Conservation (phyloP, 2,329 filamentous ascomycete genomes). For the Colletotrichum simmondsii region DNA sequence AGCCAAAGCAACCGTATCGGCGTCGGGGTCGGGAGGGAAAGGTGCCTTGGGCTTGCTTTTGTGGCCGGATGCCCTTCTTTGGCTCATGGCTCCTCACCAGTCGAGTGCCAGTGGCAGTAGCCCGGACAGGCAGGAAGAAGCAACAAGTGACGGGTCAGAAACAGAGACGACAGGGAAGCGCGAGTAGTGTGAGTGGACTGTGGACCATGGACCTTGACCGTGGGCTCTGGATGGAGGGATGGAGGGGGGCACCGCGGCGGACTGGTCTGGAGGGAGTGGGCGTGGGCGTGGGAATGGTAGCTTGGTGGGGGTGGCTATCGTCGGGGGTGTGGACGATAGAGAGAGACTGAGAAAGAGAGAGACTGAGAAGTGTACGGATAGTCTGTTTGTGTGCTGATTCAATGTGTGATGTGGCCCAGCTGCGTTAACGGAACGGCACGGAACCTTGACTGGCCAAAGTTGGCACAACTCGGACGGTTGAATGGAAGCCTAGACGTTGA, state of each 20-base stretch:
- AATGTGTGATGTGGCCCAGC: slow-evolving; percentile 1
- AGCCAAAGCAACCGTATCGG: slow-evolving; percentile 29
- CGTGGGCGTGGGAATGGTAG: not conserved
- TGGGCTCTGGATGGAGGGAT: not conserved
- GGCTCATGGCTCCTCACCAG: slow-evolving; percentile 28
- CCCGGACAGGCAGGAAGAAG: slow-evolving; percentile 21
- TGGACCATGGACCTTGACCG: slow-evolving; percentile 7
- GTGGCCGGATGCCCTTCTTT: slow-evolving; percentile 29
- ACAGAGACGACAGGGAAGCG: slow-evolving; percentile 28
- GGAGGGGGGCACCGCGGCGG: not conserved
- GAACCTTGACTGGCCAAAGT: slow-evolving; percentile 11
- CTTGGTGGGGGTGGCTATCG: slow-evolving; percentile 8
- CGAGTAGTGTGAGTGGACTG: slow-evolving; percentile 23
- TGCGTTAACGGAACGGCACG: slow-evolving; percentile 14
- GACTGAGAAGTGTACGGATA: not conserved
- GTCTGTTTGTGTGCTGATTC: not conserved
- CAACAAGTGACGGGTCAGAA: slow-evolving; percentile 22
- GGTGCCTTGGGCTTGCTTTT: slow-evolving; percentile 28
- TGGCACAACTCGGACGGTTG: not conserved
- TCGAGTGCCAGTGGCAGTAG: slow-evolving; percentile 21
- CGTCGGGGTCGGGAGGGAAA: slow-evolving; percentile 25
- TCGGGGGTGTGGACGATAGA: not conserved
- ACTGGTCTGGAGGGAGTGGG: not conserved
- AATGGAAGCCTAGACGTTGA: not conserved
- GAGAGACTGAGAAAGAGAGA: not conserved